A percentile compares a stretch with the other conserved stretches of the same genome.
Conservation (phyloP, 2,329 filamentous ascomycete species). For the Sporothrix inflata region DNA sequence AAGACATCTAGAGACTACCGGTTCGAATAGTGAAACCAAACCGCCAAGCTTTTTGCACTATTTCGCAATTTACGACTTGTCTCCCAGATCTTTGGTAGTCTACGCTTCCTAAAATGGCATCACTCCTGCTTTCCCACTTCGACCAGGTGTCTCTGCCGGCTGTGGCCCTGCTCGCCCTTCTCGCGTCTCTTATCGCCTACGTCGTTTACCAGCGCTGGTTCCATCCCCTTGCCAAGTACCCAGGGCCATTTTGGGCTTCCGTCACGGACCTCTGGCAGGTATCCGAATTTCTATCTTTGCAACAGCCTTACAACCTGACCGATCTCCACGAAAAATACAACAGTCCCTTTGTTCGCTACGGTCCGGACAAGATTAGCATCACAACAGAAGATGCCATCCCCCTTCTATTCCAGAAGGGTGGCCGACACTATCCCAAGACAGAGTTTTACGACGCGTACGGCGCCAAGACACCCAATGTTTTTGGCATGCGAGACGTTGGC, state of each 20-base stretch:
- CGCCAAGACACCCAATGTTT: slow-evolving; percentile 41
- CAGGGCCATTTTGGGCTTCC: slow-evolving; percentile 40
- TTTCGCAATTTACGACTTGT: neutral
- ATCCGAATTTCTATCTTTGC: slow-evolving; percentile 36
- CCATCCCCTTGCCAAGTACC: slow-evolving; percentile 40
- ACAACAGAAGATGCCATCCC: slow-evolving; percentile 39
- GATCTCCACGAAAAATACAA: slow-evolving; percentile 38
- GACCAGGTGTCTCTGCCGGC: neutral
- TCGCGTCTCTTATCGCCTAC: neutral
- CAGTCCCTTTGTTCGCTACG: slow-evolving; percentile 38
- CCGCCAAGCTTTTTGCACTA: too few species aligned
- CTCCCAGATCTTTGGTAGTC: neutral
- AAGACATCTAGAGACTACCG: too few species aligned
- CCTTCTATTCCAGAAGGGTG: slow-evolving; percentile 35
- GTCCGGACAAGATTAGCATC: slow-evolving; percentile 40
- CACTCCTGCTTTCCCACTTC: neutral
- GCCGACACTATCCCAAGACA: slow-evolving; percentile 40
- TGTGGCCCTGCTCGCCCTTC: neutral
- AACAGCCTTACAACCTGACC: slow-evolving; percentile 37
- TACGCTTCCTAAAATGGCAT: neutral
- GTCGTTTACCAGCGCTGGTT: slow-evolving; percentile 36
- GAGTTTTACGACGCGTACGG: slow-evolving; percentile 44
- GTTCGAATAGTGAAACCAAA: too few species aligned
- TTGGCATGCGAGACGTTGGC: slow-evolving; percentile 41
- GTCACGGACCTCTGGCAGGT: slow-evolving; percentile 40